Base-by-base conservation (phyloP, 2,329 filamentous ascomycete genomes). In the Aspergillus hortae region DNA sequence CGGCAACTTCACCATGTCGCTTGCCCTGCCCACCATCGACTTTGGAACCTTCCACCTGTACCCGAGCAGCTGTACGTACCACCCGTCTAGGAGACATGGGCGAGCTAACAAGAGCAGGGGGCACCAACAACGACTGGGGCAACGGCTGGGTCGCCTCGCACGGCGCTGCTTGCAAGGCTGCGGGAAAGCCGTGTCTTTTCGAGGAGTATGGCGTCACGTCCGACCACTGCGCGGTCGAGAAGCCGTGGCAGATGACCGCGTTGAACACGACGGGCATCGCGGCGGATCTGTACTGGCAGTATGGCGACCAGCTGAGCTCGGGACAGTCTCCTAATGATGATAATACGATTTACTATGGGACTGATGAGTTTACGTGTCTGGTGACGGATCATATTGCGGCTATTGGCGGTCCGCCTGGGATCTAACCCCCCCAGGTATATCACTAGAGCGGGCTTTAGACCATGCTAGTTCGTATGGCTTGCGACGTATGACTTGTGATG, bases 21-120 rank as follows among this genome's bases (percentile, higher is more conserved):
- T 84, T 14, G 74, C 69, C 33, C 79, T 84, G 45, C 63, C 73
- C 6, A 80, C 77, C 15, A 73, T 84, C 10, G 80, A 83, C 60
- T 83, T 82, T 61, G 81, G 75, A 11, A 79, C 77, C 2, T 77
- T 81, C 59, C 79, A 82, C 57, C 62, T 80, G 11, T 82, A 81
- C 56, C 77, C 77, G 0, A 63, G 66, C 19, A 67, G 67, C 51
- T 81, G 77, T 75, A 60, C 14, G 63, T 55, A 6, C 21, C 23
- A 23, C 35, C 40, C 12, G 11, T 17, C 40, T 15, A 6, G 15
- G 17, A 19, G 12, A 15, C 1, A 17, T n/a, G 19, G 5, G 23
- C 23, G 5, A 6, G 23, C 36, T 43, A 21, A 46, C 23, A 4
- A 4, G n/a, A 2, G 4, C 17, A 70, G 67, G 70, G 70, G 67